Evolutionary conservation across 169 alveolate species (phyloP).

Genomic region (Plasmodium adleri): DNA sequence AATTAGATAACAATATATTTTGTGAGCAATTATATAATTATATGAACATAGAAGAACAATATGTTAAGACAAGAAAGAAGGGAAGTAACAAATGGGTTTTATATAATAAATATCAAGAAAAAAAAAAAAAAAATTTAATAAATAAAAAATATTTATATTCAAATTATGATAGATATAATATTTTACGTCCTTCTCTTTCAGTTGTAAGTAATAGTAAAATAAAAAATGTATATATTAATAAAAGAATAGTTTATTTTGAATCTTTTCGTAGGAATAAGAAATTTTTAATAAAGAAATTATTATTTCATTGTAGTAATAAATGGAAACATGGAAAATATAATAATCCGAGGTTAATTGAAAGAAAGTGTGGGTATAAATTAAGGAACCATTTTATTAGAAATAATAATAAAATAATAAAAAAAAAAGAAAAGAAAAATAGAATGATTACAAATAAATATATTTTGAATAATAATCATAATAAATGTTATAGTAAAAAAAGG

Average conservation of each 20-base stretch:
- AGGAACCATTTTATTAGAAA: background rate
- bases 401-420: background rate
- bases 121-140: background rate
- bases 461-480: too few species aligned
- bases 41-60: background rate
- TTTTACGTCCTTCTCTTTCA: background rate
- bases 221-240: constrained; percentile 22
- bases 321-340: background rate
- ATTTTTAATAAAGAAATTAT: background rate
- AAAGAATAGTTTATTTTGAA: background rate
- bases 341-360: background rate
- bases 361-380: background rate
- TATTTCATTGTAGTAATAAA: background rate
- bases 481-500: background rate
- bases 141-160: background rate
- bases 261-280: constrained; percentile 8
- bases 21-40: background rate
- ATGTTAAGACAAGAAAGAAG: background rate
- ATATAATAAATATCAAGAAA: background rate
- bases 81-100: background rate
- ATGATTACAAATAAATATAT: background rate
- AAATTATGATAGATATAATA: background rate
- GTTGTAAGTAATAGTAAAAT: constrained; percentile 42
- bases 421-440: background rate
- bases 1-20: too few species aligned